Evolutionary conservation across 306 rosid genomes (phyloP).

Genomic region (Cicer arietinum): DNA sequence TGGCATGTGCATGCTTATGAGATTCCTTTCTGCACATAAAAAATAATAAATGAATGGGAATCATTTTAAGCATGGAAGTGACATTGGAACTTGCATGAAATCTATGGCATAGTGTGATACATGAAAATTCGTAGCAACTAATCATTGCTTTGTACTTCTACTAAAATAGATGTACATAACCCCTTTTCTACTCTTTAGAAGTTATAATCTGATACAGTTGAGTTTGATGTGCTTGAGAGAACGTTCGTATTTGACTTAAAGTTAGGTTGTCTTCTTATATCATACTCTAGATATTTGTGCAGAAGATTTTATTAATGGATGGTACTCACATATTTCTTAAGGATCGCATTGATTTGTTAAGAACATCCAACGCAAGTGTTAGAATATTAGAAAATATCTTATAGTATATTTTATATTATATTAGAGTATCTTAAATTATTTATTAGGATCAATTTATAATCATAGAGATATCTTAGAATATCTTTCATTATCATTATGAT

Average conservation of each 20-base stretch:
- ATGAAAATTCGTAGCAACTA: slow-evolving; percentile 4
- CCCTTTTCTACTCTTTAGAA: slow-evolving; percentile 12
- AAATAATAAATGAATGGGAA: neutral
- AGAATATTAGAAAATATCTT: too few species aligned
- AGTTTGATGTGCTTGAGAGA: slow-evolving; percentile 15
- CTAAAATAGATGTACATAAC: slow-evolving; percentile 4
- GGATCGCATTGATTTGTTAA: neutral
- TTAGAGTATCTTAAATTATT: too few species aligned
- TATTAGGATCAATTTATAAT: too few species aligned
- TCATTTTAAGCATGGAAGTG: slow-evolving; percentile 17
- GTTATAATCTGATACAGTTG: slow-evolving; percentile 21
- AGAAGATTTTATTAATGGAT: slow-evolving; percentile 5
- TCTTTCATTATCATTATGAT: too few species aligned
- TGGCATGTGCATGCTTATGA: neutral
- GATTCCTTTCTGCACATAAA: slow-evolving; percentile 37
- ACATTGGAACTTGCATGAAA: slow-evolving; percentile 27
- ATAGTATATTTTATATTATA: too few species aligned
- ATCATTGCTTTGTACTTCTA: slow-evolving; percentile 13
- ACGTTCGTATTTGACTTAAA: neutral
- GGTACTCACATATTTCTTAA: neutral
- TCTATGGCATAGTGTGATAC: slow-evolving; percentile 8
- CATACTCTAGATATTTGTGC: neutral
- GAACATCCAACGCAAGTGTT: neutral
- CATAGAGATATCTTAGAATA: too few species aligned
- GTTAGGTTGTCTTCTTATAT: slow-evolving; percentile 1